These are phyloP conservation scores for Bjerkandera adusta DNA, from an alignment of 1,284 basidiomycete genomes.

Conservation along the genomic window DNA sequence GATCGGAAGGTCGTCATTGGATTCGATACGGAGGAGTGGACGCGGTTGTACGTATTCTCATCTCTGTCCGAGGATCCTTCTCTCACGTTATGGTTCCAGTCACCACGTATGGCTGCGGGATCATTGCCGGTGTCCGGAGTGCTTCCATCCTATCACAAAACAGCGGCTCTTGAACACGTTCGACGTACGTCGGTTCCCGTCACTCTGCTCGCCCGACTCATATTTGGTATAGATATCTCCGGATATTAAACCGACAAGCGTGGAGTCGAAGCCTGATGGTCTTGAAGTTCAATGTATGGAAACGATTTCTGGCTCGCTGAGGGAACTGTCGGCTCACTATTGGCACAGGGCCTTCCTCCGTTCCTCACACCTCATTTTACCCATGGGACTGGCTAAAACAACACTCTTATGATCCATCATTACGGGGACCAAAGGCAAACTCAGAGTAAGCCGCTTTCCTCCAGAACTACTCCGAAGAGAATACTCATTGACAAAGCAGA, in stretches of 20 bases:
- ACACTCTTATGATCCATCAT: constrained; percentile 74
- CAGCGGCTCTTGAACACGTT: constrained; percentile 88
- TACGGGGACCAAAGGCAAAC: constrained; percentile 21
- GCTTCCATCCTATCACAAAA: constrained; percentile 89
- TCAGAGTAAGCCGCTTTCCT: constrained; percentile 39
- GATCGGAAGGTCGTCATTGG: constrained; percentile 61
- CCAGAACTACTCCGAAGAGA: not conserved
- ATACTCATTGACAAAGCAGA: constrained; percentile 34
- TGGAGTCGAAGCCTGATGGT: constrained; percentile 62
- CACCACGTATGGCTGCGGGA: constrained; percentile 76
- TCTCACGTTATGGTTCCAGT: constrained; percentile 31
- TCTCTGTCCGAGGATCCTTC: not conserved
- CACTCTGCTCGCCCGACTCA: not conserved
- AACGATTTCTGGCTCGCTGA: constrained; percentile 11
- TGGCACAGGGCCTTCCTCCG: constrained; percentile 54
- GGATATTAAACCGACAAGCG: constrained; percentile 66
- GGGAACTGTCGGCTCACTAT: constrained; percentile 4
- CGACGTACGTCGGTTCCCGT: constrained; percentile 45
- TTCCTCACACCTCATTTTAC: constrained; percentile 74
- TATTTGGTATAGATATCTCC: constrained; percentile 59
- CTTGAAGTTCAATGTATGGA: constrained; percentile 67
- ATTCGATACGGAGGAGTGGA: constrained; percentile 66
- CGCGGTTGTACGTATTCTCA: constrained; percentile 59
- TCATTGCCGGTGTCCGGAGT: constrained; percentile 87
- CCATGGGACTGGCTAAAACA: constrained; percentile 83